These are phyloP conservation scores for Phytophthora pluvialis DNA, from an alignment of 352 stramenopile genomes.

Conservation along the genomic window DNA sequence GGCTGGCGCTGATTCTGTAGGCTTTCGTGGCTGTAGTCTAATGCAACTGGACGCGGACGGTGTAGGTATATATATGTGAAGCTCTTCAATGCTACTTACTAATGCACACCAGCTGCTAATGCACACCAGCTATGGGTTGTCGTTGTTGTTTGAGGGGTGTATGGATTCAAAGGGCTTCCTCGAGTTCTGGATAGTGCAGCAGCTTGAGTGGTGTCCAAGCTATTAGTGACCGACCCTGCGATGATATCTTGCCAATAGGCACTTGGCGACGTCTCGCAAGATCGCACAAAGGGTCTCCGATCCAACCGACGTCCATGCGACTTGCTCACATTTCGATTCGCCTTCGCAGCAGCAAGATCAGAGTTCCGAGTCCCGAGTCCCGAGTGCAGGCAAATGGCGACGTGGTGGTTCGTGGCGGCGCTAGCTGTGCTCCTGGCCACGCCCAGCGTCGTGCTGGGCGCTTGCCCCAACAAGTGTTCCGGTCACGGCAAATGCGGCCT, in stretches of 20 bases:
- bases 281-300: conserved; percentile 16
- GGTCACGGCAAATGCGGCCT: conserved; percentile 62
- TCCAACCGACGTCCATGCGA: conserved; percentile 2
- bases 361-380: neutral
- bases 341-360: conserved; percentile 4
- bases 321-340: conserved; percentile 28
- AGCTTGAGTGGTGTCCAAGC: no score
- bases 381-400: conserved; percentile 22
- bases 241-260: conserved; percentile 28
- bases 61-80: neutral
- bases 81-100: neutral
- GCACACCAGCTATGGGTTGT: neutral
- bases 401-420: conserved; percentile 42
- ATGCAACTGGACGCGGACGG: neutral
- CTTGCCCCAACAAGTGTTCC: conserved; percentile 72
- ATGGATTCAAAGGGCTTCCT: no score
- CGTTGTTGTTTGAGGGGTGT: neutral
- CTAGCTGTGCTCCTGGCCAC: conserved; percentile 48
- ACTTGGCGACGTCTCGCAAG: conserved; percentile 16
- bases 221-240: neutral
- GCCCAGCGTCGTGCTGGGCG: conserved; percentile 31
- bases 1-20: conserved; percentile 75
- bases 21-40: neutral
- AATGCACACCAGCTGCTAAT: neutral
- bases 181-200: neutral